These are phyloP conservation scores for Lactarius sp. DNA, from an alignment of 768 basidiomycete species.

Conservation along the genomic window DNA sequence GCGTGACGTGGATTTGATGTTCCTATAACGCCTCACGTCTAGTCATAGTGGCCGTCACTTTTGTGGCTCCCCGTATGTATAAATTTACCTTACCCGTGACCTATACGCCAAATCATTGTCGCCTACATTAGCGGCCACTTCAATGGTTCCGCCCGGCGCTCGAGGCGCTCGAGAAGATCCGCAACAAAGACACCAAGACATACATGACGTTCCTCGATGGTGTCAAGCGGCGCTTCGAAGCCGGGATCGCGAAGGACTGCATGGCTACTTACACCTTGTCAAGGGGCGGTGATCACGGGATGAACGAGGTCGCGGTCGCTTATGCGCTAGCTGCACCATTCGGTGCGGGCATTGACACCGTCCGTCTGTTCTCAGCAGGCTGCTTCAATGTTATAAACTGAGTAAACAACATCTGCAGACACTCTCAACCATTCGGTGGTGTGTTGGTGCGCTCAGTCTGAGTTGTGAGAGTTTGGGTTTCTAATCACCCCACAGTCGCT, in stretches of 20 bases:
- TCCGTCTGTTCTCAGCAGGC: not conserved
- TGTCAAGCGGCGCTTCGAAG: slow-evolving; percentile 5
- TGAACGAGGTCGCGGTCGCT: slow-evolving; percentile 11
- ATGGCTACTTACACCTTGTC: slow-evolving; percentile 11
- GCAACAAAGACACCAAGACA: not conserved
- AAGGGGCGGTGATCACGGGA: not conserved
- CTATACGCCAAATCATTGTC: no score
- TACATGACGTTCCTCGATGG: not conserved
- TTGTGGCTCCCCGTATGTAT: slow-evolving; percentile 17
- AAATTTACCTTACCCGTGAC: not conserved
- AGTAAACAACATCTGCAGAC: not conserved
- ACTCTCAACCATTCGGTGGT: slow-evolving; percentile 3
- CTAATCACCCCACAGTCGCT: slow-evolving; percentile 4
- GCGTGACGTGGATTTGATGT: not conserved
- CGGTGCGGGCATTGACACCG: slow-evolving; percentile 20
- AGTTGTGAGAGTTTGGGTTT: not conserved
- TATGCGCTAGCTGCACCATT: slow-evolving; percentile 18
- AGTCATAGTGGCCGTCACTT: slow-evolving; percentile 7
- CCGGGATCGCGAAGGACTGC: slow-evolving; percentile 10
- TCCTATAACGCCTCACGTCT: not conserved
- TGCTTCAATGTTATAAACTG: not conserved
- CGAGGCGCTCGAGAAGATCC: not conserved
- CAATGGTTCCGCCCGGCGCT: slow-evolving; percentile 21
- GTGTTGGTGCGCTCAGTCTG: slow-evolving; percentile 1
- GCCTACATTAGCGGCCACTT: not conserved